These are phyloP conservation scores for Opeltia flavorubescens DNA, from an alignment of 495 filamentous ascomycete species.

Conservation along the genomic window DNA sequence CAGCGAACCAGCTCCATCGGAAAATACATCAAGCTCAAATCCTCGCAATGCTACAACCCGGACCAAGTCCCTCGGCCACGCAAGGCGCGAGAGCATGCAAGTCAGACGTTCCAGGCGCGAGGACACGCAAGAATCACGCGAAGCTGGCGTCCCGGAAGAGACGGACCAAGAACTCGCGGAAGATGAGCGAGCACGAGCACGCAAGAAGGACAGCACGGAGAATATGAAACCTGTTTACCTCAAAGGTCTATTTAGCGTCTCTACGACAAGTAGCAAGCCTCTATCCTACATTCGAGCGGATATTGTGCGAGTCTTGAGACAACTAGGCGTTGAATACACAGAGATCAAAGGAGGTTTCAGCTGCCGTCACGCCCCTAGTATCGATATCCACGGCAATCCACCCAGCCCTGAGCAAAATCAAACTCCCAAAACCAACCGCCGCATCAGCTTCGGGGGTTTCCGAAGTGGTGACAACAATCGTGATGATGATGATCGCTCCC, in stretches of 20 bases:
- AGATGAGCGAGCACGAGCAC: constrained; percentile 29
- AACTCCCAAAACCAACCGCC: constrained; percentile 41
- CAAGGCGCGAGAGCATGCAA: constrained; percentile 79
- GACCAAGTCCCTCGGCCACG: constrained; percentile 83
- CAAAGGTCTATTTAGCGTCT: constrained; percentile 95
- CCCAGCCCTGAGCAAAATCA: constrained; percentile 39
- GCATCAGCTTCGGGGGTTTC: constrained; percentile 71
- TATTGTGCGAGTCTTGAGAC: constrained; percentile 79
- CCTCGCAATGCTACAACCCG: constrained; percentile 47
- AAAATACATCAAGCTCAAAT: constrained; percentile 27
- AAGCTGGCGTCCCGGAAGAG: constrained; percentile 67
- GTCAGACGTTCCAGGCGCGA: constrained; percentile 58
- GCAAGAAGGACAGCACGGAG: constrained; percentile 41
- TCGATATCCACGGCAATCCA: constrained; percentile 58
- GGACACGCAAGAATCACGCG: constrained; percentile 32
- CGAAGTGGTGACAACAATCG: constrained; percentile 46
- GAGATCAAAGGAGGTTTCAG: constrained; percentile 92
- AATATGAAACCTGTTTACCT: constrained; percentile 84
- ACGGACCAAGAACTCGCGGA: constrained; percentile 38
- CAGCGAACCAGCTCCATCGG: constrained; percentile 24
- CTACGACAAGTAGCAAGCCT: constrained; percentile 87
- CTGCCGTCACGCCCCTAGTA: constrained; percentile 77
- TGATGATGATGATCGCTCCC: constrained; percentile 34
- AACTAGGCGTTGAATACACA: constrained; percentile 74
- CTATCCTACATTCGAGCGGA: constrained; percentile 72